Evolutionary conservation across 169 alveolate genomes (phyloP), one percentile per base, ranked within the genome.

Genomic region (Plasmodium falciparum): DNA sequence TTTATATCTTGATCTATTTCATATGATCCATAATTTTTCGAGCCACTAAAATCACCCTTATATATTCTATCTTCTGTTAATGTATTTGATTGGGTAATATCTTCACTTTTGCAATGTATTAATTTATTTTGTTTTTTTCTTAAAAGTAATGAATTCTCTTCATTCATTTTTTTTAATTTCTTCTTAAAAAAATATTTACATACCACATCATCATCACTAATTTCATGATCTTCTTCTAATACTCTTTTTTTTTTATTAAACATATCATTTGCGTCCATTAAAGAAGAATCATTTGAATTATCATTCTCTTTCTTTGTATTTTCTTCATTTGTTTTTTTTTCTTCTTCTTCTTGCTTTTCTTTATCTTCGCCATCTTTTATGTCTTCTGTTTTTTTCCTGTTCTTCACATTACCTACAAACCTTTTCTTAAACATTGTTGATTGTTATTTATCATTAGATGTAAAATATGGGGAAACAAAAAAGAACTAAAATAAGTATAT

Each of bases 1-100:
- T 74, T 62, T 15, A 58, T 58, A 63, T 93, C 97, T 11, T 97
- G 74, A 73, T 96, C 98, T 8, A 93, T 94, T 62, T 94, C 97
- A 47, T 94, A 94, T 29, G 95, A 90, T 15, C 91, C 91, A 69
- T 83, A 83, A 69, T 83, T 56, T 83, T 83, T 83, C n/a, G 91
- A 83, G 7, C 15, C 85, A 50, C 20, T 69, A 17, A 67, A 33
- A 49, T 83, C 91, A 7, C 91, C 91, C 22, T 83, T 83, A 61
- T 83, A 83, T 59, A 83, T 59, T 26, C 50, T 39, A 83, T 83
- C 91, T 29, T 83, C 85, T 43, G 93, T 63, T 17, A 89, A 74
- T 26, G 93, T 93, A 22, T 93, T 67, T 54, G 88, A 5, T 54
- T 91, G 85, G 39, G 59, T 66, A 74, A 61, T 24, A 88, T 59